phyloP scores from a whole-genome alignment of 2,329 filamentous ascomycete genomes.

The Colletotrichum magnum region DNA sequence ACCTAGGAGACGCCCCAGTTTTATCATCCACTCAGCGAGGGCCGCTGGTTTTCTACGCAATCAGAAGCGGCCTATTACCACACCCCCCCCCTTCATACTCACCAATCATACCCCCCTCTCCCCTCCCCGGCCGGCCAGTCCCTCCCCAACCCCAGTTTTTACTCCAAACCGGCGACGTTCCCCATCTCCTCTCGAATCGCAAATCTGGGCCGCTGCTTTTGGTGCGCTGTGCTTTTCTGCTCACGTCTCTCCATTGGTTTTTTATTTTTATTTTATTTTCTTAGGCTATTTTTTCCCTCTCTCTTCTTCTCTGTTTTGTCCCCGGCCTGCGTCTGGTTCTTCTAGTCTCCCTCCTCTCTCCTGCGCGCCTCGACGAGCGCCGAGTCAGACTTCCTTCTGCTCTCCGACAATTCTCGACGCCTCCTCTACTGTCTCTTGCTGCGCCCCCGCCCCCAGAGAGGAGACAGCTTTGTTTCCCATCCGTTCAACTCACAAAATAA shows the following conservation, averaged over 20 bases:
- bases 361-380: slow-evolving; percentile 9
- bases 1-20: background rate
- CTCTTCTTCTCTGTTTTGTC: background rate
- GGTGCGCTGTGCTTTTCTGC: slow-evolving; percentile 19
- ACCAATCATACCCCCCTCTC: background rate
- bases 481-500: background rate
- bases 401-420: slow-evolving; percentile 34
- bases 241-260: background rate
- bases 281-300: no score
- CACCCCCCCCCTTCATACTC: slow-evolving; percentile 23
- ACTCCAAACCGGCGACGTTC: slow-evolving; percentile 38
- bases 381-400: slow-evolving; percentile 31
- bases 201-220: slow-evolving; percentile 35
- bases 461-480: slow-evolving; percentile 9
- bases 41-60: slow-evolving; percentile 8
- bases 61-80: slow-evolving; percentile 30
- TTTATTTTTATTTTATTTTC: background rate
- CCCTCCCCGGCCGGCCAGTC: slow-evolving; percentile 31
- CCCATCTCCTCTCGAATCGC: slow-evolving; percentile 37
- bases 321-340: background rate
- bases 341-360: slow-evolving; percentile 15
- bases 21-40: background rate
- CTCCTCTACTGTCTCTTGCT: slow-evolving; percentile 16
- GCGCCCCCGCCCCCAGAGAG: slow-evolving; percentile 1
- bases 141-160: slow-evolving; percentile 39